Base-by-base conservation (phyloP, 495 filamentous ascomycete genomes). In the Penicillium cosmopolitanum region DNA sequence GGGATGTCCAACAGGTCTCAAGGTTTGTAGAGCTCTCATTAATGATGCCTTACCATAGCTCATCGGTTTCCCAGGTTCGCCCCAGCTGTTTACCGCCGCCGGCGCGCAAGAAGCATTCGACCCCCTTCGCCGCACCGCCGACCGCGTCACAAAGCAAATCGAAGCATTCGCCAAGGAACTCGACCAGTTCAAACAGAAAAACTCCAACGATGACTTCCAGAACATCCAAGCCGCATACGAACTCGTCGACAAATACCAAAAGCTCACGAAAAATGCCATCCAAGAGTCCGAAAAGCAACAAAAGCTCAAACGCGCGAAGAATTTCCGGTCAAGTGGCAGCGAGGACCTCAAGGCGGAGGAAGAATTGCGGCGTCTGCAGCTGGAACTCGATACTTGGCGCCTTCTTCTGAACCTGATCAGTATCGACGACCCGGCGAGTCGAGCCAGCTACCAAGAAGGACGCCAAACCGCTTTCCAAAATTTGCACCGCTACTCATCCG, bases 331-430 rank as follows among this genome's bases (percentile, higher is more conserved):
- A 66, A 63, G 63, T 68, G 33, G 65, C 57, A 65, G 66, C 61
- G 53, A 63, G 10, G 74, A 76, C 34, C 28, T 61, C 11, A 71
- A 72, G 42, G 62, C 71, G 48, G 78, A 85, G 40, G 80, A 87
- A 50, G 89, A 93, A 47, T 65, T 89, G 33, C 75, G 80, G 50
- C 75, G 82, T 51, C 84, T 88, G 82, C 81, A 91, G 66, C 62
- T 86, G 47, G 90, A 93, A 70, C 85, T 87, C 54, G 91, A 95
- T 63, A 95, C 91, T 16, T 98, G 95, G 95, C 87, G 92, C 55
- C 79, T 98, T 10, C 74, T 98, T 28, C 83, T 85, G 23, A 84
- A 85, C 40, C 71, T 88, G 48, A 79, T 88, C 33, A 80, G 84
- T 43, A 71, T 84, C 43, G 72, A 81, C 44, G 78, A 82, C 55